phyloP scores from a whole-genome alignment of 1,284 basidiomycete genomes.

The Veloboletus limbatus region DNA sequence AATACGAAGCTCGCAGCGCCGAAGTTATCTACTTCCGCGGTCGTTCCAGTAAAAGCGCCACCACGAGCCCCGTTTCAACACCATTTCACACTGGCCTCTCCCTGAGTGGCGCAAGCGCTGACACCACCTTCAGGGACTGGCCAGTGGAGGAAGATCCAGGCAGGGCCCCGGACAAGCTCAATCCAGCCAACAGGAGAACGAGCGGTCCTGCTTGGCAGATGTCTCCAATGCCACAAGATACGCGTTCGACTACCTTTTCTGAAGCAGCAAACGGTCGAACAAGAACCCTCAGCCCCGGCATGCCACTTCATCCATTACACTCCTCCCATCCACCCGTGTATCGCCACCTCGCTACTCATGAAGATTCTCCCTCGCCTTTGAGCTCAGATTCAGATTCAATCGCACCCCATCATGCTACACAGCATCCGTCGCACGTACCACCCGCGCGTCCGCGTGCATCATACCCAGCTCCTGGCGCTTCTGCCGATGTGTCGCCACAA shows the following conservation, averaged over 20 bases:
- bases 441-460: constrained; percentile 23
- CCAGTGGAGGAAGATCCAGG: constrained; percentile 33
- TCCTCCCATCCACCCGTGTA: constrained; percentile 32
- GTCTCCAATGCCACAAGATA: constrained; percentile 37
- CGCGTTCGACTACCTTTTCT: constrained; percentile 19
- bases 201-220: constrained; percentile 56
- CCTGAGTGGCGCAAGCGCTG: constrained; percentile 26
- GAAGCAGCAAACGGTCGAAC: constrained; percentile 21
- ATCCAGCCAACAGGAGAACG: constrained; percentile 36
- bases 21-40: constrained; percentile 49
- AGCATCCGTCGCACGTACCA: constrained; percentile 25
- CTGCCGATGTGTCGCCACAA: constrained; percentile 29
- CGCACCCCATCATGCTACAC: constrained; percentile 32
- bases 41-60: constrained; percentile 62
- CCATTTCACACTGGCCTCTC: constrained; percentile 39
- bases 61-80: constrained; percentile 63
- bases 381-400: constrained; percentile 65
- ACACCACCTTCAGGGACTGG: constrained; percentile 39
- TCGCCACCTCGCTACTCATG: constrained; percentile 40
- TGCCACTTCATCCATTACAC: constrained; percentile 42
- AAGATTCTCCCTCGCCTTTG: constrained; percentile 64
- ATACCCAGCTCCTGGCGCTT: constrained; percentile 18
- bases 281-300: constrained; percentile 29
- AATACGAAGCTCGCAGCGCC: constrained; percentile 63
- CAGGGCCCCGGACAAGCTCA: constrained; percentile 21